These are phyloP conservation scores for Cytidiella melzeri DNA, from an alignment of 768 basidiomycete genomes.

Conservation along the genomic window DNA sequence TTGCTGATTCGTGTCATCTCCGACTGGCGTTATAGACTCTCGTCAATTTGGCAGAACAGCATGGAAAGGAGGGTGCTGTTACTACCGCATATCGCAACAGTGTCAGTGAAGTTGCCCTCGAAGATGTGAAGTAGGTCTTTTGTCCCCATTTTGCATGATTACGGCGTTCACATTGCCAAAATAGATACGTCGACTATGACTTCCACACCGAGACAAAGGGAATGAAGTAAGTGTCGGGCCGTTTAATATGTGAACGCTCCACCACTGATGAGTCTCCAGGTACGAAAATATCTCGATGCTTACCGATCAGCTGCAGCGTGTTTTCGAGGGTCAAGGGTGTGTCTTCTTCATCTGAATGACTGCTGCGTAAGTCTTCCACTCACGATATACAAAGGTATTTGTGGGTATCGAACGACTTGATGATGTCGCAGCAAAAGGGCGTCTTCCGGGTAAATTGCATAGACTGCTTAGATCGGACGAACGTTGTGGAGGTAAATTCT, in stretches of 20 bases:
- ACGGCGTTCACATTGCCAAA: neutral
- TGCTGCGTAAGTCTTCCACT: slow-evolving; percentile 3
- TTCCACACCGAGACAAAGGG: slow-evolving; percentile 92
- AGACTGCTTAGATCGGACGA: slow-evolving; percentile 92
- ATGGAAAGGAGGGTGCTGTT: slow-evolving; percentile 80
- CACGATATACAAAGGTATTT: slow-evolving; percentile 50
- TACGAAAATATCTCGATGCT: slow-evolving; percentile 89
- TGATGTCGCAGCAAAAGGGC: slow-evolving; percentile 78
- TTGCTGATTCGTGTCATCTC: neutral
- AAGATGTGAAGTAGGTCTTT: slow-evolving; percentile 49
- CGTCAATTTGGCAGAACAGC: slow-evolving; percentile 87
- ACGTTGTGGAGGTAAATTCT: slow-evolving; percentile 74
- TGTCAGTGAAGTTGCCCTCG: slow-evolving; percentile 47
- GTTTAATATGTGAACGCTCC: neutral
- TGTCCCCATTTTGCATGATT: neutral
- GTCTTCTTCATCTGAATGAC: slow-evolving; percentile 1
- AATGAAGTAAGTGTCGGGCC: slow-evolving; percentile 64
- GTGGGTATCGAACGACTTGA: slow-evolving; percentile 67
- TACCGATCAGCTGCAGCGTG: slow-evolving; percentile 59
- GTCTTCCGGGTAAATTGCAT: slow-evolving; percentile 92
- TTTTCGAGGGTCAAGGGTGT: slow-evolving; percentile 78
- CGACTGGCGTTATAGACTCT: slow-evolving; percentile 45
- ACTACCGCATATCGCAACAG: slow-evolving; percentile 74
- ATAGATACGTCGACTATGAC: slow-evolving; percentile 79
- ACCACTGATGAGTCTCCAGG: slow-evolving; percentile 29